Evolutionary conservation across 805 yeast species (phyloP).

Genomic region (Limtongozyma cylindracea): DNA sequence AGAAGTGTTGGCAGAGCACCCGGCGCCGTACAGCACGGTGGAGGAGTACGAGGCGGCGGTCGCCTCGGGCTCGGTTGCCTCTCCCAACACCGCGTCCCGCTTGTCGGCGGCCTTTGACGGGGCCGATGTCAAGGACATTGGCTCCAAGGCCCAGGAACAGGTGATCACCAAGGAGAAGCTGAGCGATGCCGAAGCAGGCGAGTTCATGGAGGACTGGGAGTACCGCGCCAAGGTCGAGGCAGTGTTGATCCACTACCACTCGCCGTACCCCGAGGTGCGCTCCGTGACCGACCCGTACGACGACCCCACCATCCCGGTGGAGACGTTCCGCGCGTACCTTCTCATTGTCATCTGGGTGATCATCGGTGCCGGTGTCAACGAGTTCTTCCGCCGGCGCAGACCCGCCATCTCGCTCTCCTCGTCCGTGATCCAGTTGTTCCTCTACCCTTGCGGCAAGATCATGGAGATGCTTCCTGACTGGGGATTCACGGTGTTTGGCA

Average conservation of each 20-base stretch:
- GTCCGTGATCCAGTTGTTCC: background rate
- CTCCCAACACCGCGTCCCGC: no score
- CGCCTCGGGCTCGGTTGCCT: no score
- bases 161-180: no score
- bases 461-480: background rate
- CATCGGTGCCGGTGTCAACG: background rate
- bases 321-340: slow-evolving; percentile 7
- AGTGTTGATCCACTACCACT: background rate
- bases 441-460: background rate
- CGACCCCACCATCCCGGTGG: slow-evolving; percentile 9
- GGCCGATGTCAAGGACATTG: no score
- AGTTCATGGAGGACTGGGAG: background rate
- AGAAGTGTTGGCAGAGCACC: background rate
- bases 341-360: background rate
- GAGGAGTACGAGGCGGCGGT: no score
- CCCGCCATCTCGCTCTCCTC: background rate
- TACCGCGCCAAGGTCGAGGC: background rate
- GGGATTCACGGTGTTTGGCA: no score
- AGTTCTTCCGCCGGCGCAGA: background rate
- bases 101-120: no score
- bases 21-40: no score
- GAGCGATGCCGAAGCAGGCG: background rate
- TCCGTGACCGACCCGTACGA: slow-evolving; percentile 10
- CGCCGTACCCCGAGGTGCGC: background rate
- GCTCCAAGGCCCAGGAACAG: no score